Base-by-base conservation (phyloP, 2,329 filamentous ascomycete species). In the Fusarium tanahbumbuense region DNA sequence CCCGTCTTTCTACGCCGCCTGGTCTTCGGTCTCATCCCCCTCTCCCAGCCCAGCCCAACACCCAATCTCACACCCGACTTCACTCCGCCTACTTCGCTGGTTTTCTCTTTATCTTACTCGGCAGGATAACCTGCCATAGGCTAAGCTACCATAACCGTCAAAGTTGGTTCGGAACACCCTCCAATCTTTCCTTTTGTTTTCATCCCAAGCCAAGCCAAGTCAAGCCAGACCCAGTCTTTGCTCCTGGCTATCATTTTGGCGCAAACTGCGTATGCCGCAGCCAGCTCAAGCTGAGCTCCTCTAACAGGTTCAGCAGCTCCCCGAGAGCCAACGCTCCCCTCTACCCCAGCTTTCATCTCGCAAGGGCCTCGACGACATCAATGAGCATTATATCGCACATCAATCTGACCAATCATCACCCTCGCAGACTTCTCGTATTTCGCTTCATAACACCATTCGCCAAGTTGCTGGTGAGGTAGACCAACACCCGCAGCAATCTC, bases 401-500 rank as follows among this genome's bases (percentile, higher is more conserved):
- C 78, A 76, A 71, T 79, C 81, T 79, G 81, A 83, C 80, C 78
- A 79, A 69, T 77, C 81, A 55, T 70, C 77, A 56, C 76, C 77
- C 59, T 75, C 75, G 68, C 82, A 84, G 80, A 81, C 80, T 70
- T 80, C 80, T 58, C 80, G 80, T 71, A 69, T 75, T 45, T 68
- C 74, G 20, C 68, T 73, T 40, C 71, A 79, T 49, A 81, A 79
- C 66, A 83, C 83, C 25, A 83, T 87, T 68, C 85, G 84, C 62
- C 83, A 83, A 64, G 81, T 86, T n/a, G 79, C 80, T 59, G 75
- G 80, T 41, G 84, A 86, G 68, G 73, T 79, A 60, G 85, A 85
- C 27, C 75, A 76, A 23, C 81, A 83, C 6, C 81, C 82, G 6
- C 78, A 83, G 22, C 52, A 56, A 37, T 44, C 58, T 47, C 86